These are phyloP conservation scores for Pythium vanterpoolii DNA, from an alignment of 352 stramenopile genomes.

Conservation along the genomic window DNA sequence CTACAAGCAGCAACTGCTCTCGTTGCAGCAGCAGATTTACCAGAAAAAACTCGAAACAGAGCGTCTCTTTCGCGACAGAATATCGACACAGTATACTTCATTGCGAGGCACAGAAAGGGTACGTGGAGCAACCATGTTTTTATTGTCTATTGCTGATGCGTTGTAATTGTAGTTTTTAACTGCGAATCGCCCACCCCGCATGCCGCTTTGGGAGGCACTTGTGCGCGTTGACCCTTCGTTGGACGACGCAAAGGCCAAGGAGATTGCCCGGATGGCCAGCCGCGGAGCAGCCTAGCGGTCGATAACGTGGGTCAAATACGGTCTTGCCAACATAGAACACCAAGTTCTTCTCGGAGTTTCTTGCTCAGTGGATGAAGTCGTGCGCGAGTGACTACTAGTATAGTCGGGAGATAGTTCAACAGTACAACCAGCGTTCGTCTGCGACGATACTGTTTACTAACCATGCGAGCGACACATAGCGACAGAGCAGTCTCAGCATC, in stretches of 20 bases:
- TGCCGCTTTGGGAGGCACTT: conserved; percentile 67
- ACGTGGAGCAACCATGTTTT: neutral
- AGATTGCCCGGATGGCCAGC: conserved; percentile 24
- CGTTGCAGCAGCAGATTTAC: conserved; percentile 61
- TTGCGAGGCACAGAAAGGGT: conserved; percentile 56
- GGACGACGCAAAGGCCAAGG: conserved; percentile 42
- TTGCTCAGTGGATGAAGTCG: no score
- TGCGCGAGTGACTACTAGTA: no score
- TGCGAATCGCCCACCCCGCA: conserved; percentile 37
- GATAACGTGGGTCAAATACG: no score
- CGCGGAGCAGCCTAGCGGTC: neutral
- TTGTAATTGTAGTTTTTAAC: conserved; percentile 37
- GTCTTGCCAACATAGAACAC: neutral
- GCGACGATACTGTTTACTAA: no score
- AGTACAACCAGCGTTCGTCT: no score
- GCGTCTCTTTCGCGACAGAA: conserved; percentile 49
- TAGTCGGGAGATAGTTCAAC: no score
- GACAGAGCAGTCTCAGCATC: no score
- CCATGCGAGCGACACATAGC: no score
- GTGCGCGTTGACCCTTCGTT: conserved; percentile 65
- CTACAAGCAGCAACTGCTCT: conserved; percentile 64
- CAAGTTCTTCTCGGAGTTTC: no score
- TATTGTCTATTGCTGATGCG: neutral
- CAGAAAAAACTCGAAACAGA: conserved; percentile 67
- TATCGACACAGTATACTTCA: conserved; percentile 56